Base-by-base conservation (phyloP, 768 basidiomycete genomes). In the Mycena rebaudengoi region DNA sequence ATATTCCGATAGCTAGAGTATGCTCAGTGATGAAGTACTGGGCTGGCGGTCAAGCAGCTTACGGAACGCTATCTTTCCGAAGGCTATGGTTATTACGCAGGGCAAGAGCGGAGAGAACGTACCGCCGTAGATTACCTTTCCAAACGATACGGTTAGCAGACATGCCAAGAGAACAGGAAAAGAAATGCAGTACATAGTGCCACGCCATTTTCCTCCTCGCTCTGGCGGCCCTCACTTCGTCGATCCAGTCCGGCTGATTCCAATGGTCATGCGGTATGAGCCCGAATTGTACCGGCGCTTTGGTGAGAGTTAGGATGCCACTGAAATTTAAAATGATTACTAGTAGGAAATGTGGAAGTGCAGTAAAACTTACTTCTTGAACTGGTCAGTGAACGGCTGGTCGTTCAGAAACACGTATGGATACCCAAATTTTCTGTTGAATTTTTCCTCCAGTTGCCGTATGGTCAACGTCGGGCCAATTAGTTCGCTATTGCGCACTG, bases 391-490 rank as follows among this genome's bases (percentile, higher is more conserved):
- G 71, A 88, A 88, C 0, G 78, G 78, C 65, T 82, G 83, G 58
- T 91, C 89, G 70, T 90, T 90, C 57, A 91, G 77, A 74, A 90
- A 88, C 37, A 85, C 82, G 65, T 85, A 89, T n/a, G 87, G 86
- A 69, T 90, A 90, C 4, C 50, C 40, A 63, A 78, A 87, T 70
- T 82, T 82, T 45, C 80, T 74, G 70, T 90, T 90, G 68, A 88
- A 90, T 21, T 81, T 75, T 30, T 81, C 76, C 63, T 90, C 88
- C 40, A 88, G 73, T 60, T 84, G 81, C 66, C 83, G 81, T 53
- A 89, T 83, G 52, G 81, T 84, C 44, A 75, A 71, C 40, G 84
- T 65, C 45, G 86, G 80, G 5, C 77, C 76, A 5, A 70, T 58
- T 8, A 86, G 60, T 45, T 86, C 83, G 23, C 66, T 70, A 64